Evolutionary conservation across 192 early-diverging fungal species (phyloP).

Genomic region (Mortierella claussenii): DNA sequence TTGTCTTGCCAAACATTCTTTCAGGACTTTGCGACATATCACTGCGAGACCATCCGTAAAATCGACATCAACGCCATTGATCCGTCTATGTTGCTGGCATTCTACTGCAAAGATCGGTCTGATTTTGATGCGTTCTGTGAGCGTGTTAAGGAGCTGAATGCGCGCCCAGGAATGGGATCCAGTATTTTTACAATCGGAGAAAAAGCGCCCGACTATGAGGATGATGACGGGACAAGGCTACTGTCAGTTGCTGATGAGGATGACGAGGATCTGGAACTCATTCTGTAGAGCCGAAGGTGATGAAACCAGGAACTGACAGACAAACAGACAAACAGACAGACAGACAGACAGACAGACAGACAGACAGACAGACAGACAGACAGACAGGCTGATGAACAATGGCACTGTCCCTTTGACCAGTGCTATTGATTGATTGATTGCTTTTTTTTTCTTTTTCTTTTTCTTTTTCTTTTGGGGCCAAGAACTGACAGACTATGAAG

Average conservation of each 20-base stretch:
- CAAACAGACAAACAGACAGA: too few species aligned
- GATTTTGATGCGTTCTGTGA: slow-evolving; percentile 74
- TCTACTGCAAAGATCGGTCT: slow-evolving; percentile 70
- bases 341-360: too few species aligned
- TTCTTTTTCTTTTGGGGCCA: too few species aligned
- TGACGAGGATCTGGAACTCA: slow-evolving; percentile 51
- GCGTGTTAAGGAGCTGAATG: slow-evolving; percentile 57
- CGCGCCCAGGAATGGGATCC: slow-evolving; percentile 42
- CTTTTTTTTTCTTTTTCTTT: too few species aligned
- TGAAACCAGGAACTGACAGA: too few species aligned
- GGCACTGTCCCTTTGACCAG: too few species aligned
- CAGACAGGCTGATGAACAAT: too few species aligned
- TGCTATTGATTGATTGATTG: too few species aligned
- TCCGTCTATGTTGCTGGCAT: slow-evolving; percentile 94
- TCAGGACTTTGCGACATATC: slow-evolving; percentile 83
- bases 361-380: too few species aligned
- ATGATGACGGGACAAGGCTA: slow-evolving; percentile 52
- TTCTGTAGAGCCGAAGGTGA: too few species aligned
- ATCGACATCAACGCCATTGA: slow-evolving; percentile 84
- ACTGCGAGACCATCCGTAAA: slow-evolving; percentile 79
- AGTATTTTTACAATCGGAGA: slow-evolving; percentile 75
- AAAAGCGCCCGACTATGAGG: slow-evolving; percentile 70
- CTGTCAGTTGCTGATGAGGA: slow-evolving; percentile 51
- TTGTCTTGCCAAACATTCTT: neutral
- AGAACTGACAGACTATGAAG: too few species aligned